Conservation (phyloP, 768 basidiomycete genomes). For the Podaxis sp. region DNA sequence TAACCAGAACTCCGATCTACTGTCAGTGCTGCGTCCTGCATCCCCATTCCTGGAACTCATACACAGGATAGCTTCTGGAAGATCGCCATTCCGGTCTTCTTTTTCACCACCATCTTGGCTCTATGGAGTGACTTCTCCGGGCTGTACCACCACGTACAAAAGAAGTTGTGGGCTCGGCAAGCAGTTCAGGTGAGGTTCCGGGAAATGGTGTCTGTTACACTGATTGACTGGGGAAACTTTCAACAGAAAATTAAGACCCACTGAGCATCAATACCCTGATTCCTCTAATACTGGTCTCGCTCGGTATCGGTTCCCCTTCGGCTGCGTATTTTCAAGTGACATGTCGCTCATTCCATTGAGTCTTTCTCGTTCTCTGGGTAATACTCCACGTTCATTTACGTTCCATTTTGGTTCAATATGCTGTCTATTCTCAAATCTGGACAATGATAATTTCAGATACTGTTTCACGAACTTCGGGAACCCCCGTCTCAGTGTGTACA, state of each 20-base stretch:
- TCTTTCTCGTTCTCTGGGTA: not conserved
- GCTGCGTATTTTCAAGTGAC: not conserved
- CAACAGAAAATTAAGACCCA: constrained; percentile 6
- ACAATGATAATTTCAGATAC: not conserved
- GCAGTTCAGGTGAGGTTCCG: not conserved
- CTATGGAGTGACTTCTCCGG: constrained; percentile 48
- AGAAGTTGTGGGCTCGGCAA: constrained; percentile 30
- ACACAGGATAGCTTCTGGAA: constrained; percentile 56
- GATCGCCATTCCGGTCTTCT: constrained; percentile 61
- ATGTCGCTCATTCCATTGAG: not conserved
- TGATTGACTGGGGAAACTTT: not conserved
- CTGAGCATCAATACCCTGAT: not conserved
- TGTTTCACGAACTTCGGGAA: not conserved
- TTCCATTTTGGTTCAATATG: not conserved
- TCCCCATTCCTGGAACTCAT: not conserved
- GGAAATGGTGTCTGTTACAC: not conserved
- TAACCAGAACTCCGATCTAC: constrained; percentile 41
- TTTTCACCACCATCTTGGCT: constrained; percentile 51
- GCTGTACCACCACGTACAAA: constrained; percentile 46
- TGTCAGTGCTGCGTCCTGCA: constrained; percentile 33
- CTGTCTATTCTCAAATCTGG: not conserved
- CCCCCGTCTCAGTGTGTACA: not conserved
- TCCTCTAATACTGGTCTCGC: not conserved
- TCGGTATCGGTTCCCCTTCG: not conserved
- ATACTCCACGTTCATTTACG: not conserved